Base-by-base conservation (phyloP, 257 asterid genomes). In the Lithospermum erythrorhizon region DNA sequence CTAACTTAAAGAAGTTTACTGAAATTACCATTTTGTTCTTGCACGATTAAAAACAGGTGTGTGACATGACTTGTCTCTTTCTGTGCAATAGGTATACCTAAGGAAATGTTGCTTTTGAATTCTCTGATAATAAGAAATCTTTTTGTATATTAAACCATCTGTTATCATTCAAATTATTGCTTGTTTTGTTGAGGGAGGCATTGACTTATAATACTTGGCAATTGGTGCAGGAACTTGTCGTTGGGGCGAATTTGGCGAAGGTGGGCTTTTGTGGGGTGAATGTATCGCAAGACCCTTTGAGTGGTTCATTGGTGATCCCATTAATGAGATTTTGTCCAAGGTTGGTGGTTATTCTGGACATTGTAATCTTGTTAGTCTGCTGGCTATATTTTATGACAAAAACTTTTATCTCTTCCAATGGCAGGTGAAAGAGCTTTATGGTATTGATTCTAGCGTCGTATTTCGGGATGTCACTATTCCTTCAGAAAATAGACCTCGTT, bases 191-290 rank as follows among this genome's bases (percentile, higher is more conserved):
- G 6, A 27, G 32, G 32, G 32, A 27, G 32, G 32, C 32, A 27
- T 3, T 27, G 6, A 27, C 32, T 27, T 6, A 27, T 27, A 27
- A 57, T 52, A 55, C 59, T 19, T 17, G 35, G 57, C 64, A 57
- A 59, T 71, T 61, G 62, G 55, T 64, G 56, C 86, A 91, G 98
- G 96, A 74, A 91, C 98, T 68, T 77, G 79, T 67, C 90, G 95
- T 53, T 91, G 98, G 98, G 90, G 95, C 59, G 98, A 88, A 82
- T 91, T 82, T 80, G 98, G 98, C 69, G 95, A 91, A 81, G 97
- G 97, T 64, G 98, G 98, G 65, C 75, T 91, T 49, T 68, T 91
- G 75, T 88, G 98, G 97, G 97, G 98, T 63, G 98, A 91, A 81
- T 88, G 98, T 63, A 80, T 65, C 64, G 71, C 86, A 64, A 84